These are phyloP conservation scores for Sclerotinia nivalis DNA, from an alignment of 2,329 filamentous ascomycete species.

Conservation along the genomic window DNA sequence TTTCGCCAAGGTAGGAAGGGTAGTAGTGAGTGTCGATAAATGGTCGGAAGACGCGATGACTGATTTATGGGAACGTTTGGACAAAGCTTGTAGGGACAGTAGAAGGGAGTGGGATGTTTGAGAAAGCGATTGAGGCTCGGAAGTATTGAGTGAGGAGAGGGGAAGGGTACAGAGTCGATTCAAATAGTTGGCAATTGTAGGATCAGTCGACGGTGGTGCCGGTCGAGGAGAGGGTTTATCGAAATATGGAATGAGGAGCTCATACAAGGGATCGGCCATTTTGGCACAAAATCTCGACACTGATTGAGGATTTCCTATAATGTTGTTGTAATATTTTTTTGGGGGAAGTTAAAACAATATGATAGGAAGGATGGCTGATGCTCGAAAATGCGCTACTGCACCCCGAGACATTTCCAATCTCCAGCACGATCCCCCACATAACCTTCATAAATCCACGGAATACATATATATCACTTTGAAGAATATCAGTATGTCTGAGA, in stretches of 20 bases:
- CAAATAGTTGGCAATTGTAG: conserved; percentile 68
- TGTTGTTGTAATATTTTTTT: not conserved
- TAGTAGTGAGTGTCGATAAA: conserved; percentile 69
- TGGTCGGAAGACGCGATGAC: conserved; percentile 80
- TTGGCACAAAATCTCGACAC: conserved; percentile 21
- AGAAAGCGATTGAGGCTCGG: conserved; percentile 76
- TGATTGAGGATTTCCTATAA: not conserved
- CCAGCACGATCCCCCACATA: not conserved
- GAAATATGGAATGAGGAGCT: conserved; percentile 67
- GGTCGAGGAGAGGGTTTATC: conserved; percentile 47
- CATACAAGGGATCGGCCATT: conserved; percentile 74
- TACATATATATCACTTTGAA: not conserved
- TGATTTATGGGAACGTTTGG: conserved; percentile 83
- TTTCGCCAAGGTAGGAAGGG: conserved; percentile 68
- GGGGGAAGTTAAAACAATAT: not conserved
- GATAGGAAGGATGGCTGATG: not conserved
- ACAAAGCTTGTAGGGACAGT: conserved; percentile 81
- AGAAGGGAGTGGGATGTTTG: conserved; percentile 79
- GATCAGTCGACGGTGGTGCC: conserved; percentile 48
- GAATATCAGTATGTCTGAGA: not conserved
- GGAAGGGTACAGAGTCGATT: conserved; percentile 75
- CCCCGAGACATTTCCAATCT: not conserved
- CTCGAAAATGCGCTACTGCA: conserved; percentile 17
- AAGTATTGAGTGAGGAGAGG: conserved; percentile 68
- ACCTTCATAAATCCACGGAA: not conserved